Conservation (phyloP, 306 rosid species). For the Sicyos baderoa region DNA sequence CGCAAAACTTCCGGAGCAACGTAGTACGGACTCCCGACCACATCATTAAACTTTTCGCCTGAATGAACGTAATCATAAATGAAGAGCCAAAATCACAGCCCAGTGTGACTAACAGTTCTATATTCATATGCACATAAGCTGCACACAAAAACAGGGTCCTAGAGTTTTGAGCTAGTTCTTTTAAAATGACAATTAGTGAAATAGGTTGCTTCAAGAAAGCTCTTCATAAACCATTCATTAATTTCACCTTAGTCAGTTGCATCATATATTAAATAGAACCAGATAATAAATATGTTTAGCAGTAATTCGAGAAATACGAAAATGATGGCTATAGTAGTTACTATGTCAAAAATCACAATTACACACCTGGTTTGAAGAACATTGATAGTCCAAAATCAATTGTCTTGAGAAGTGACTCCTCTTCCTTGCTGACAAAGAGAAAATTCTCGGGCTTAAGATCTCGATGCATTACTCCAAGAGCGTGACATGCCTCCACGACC, state of each 20-base stretch:
- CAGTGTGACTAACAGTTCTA: not conserved
- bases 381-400: conserved; percentile 90
- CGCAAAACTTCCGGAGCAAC: conserved; percentile 96
- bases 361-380: conserved; percentile 93
- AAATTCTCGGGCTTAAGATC: conserved; percentile 98
- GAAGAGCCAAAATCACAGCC: conserved; percentile 11
- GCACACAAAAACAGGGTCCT: not conserved
- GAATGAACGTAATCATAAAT: conserved; percentile 30
- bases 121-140: not conserved
- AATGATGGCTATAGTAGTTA: not conserved
- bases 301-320: not conserved
- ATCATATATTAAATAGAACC: not conserved
- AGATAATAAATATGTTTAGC: not conserved
- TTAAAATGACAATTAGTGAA: not conserved
- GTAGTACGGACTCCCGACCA: conserved; percentile 96
- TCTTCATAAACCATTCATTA: not conserved
- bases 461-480: conserved; percentile 91
- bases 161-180: not conserved
- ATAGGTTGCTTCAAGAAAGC: not conserved
- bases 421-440: conserved; percentile 72
- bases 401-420: conserved; percentile 92
- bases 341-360: not conserved
- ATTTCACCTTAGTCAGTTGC: not conserved
- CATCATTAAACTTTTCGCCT: conserved; percentile 78
- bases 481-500: conserved; percentile 89